Conservation (phyloP, 257 asterid species). For the Nicotiana undulata region DNA sequence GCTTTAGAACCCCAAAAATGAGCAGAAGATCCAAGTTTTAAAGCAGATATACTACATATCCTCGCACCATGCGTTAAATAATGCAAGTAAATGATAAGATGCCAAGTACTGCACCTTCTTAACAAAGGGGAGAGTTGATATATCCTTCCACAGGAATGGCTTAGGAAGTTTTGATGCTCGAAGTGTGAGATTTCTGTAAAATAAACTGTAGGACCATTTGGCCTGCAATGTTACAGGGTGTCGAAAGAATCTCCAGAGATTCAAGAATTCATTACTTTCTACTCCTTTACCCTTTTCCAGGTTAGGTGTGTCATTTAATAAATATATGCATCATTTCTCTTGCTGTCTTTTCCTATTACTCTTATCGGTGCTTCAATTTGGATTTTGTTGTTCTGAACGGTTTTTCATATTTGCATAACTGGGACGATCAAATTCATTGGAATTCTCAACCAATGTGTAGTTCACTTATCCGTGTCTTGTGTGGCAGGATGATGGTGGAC, state of each 20-base stretch:
- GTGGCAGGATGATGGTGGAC: neutral
- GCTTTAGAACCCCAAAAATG: neutral
- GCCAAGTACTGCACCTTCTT: neutral
- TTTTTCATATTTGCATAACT: neutral
- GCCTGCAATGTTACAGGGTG: neutral
- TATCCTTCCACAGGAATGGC: neutral
- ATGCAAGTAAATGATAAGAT: neutral
- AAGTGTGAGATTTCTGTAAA: neutral
- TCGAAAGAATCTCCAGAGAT: neutral
- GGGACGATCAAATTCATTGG: neutral
- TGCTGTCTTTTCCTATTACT: neutral
- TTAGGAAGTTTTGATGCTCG: neutral
- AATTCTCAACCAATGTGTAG: neutral
- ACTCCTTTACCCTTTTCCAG: neutral
- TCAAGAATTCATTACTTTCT: neutral
- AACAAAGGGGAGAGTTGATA: neutral
- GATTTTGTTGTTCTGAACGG: neutral
- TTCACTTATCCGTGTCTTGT: neutral
- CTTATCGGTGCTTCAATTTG: neutral
- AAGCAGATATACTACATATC: neutral
- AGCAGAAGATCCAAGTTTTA: neutral
- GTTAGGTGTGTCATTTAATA: neutral
- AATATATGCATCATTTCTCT: neutral
- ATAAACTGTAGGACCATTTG: neutral
- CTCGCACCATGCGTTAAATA: neutral